These are phyloP conservation scores for Fusarium tupiense DNA, from an alignment of 2,329 filamentous ascomycete species.

Conservation along the genomic window DNA sequence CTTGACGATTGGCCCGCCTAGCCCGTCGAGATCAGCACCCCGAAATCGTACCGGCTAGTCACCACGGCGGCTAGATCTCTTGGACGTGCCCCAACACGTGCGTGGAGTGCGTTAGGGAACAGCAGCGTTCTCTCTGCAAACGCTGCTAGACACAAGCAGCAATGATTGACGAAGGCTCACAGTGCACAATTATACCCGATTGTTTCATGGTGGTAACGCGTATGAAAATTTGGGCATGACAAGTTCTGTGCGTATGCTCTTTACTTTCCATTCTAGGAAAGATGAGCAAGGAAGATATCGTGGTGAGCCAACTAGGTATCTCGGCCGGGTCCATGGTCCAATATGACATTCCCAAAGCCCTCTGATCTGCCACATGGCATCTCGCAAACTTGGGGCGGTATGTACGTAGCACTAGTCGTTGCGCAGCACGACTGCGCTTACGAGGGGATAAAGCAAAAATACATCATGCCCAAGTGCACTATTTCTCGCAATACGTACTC, in stretches of 20 bases:
- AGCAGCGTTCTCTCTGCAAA: slow-evolving; percentile 6
- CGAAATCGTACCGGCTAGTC: slow-evolving; percentile 16
- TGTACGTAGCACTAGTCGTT: slow-evolving; percentile 1
- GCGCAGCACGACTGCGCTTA: neutral
- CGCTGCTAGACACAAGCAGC: slow-evolving; percentile 24
- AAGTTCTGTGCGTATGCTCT: slow-evolving; percentile 2
- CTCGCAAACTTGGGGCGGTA: neutral
- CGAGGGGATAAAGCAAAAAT: slow-evolving; percentile 4
- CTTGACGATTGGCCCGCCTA: slow-evolving; percentile 14
- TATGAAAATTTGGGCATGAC: slow-evolving; percentile 7
- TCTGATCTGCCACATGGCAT: slow-evolving; percentile 32
- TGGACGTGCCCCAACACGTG: slow-evolving; percentile 1
- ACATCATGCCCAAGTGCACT: neutral
- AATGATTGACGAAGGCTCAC: slow-evolving; percentile 27
- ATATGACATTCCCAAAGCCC: slow-evolving; percentile 3
- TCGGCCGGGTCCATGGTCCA: neutral
- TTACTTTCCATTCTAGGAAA: slow-evolving; percentile 4
- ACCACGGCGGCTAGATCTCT: slow-evolving; percentile 31
- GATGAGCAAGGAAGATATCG: neutral
- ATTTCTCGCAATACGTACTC: neutral
- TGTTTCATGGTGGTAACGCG: slow-evolving; percentile 25
- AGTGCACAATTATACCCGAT: slow-evolving; percentile 7
- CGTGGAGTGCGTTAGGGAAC: slow-evolving; percentile 13
- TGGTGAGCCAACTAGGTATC: neutral
- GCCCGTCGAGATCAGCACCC: slow-evolving; percentile 25